These are phyloP conservation scores for Trichoderma sp. DNA, from an alignment of 2,329 filamentous ascomycete genomes.

Conservation along the genomic window DNA sequence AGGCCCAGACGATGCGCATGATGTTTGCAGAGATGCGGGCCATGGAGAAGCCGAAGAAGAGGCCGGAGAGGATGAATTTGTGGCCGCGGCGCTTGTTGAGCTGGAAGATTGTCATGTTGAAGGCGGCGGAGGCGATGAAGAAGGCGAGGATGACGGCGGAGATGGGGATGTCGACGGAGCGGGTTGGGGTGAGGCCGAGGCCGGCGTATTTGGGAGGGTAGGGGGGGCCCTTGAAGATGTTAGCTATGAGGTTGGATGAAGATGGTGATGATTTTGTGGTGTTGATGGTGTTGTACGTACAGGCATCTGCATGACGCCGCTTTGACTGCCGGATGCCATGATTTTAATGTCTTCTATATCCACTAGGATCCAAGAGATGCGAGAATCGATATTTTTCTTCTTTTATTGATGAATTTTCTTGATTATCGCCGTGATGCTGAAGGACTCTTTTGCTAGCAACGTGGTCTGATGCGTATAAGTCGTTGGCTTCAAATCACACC, in stretches of 20 bases:
- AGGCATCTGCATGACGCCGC: not conserved
- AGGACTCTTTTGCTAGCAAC: not conserved
- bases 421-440: not conserved
- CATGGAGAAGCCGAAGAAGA: conserved; percentile 62
- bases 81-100: conserved; percentile 51
- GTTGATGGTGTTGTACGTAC: conserved; percentile 1
- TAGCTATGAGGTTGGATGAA: not conserved
- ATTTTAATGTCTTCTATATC: not conserved
- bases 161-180: conserved; percentile 64
- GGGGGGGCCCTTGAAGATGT: conserved; percentile 37
- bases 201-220: conserved; percentile 47
- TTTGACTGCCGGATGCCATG: not conserved
- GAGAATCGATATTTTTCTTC: not conserved
- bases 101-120: conserved; percentile 61
- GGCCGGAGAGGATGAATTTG: conserved; percentile 61
- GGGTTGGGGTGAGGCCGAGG: conserved; percentile 60
- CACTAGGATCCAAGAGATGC: not conserved
- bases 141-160: conserved; percentile 62
- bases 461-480: not conserved
- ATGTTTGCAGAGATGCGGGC: conserved; percentile 54
- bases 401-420: not conserved
- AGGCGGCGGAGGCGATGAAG: conserved; percentile 54
- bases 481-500: not conserved
- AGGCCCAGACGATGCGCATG: conserved; percentile 57
- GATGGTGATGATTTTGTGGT: conserved; percentile 1